A percentile compares a stretch with the other conserved stretches of the same genome.
These are phyloP conservation scores for Punica granatum DNA, from an alignment of 345 rosid species.

Conservation along the genomic window DNA sequence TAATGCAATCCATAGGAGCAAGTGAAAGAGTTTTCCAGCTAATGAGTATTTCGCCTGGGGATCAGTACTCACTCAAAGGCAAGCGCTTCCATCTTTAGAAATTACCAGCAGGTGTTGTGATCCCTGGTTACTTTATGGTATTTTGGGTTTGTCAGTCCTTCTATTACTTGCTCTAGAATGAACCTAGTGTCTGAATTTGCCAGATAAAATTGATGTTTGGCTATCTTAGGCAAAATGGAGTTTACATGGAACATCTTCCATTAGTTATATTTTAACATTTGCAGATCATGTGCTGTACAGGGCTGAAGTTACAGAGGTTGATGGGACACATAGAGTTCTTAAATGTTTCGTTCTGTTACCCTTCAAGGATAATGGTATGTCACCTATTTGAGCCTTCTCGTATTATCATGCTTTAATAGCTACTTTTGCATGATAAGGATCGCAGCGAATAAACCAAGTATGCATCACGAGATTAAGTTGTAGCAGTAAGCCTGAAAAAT, in stretches of 20 bases:
- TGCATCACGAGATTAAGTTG: too few relatives aligned
- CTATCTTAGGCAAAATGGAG: neutral
- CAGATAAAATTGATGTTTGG: neutral
- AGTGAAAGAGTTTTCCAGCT: slow-evolving; percentile 39
- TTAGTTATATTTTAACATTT: neutral
- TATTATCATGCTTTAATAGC: neutral
- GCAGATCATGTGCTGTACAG: slow-evolving; percentile 8
- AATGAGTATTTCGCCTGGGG: slow-evolving; percentile 27
- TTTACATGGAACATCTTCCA: neutral
- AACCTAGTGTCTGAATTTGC: neutral
- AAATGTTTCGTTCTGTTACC: slow-evolving; percentile 32
- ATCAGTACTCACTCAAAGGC: slow-evolving; percentile 34
- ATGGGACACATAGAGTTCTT: slow-evolving; percentile 29
- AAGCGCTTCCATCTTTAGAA: slow-evolving; percentile 7
- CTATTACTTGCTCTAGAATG: neutral
- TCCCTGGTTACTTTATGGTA: neutral
- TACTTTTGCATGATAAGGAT: too few relatives aligned
- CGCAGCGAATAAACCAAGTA: too few relatives aligned
- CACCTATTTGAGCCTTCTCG: neutral
- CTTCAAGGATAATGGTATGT: slow-evolving; percentile 30
- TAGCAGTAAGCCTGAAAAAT: too few relatives aligned
- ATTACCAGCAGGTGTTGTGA: neutral
- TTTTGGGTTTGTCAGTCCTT: neutral
- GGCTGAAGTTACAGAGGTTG: slow-evolving; percentile 25
- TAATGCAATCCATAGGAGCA: slow-evolving; percentile 39